Evolutionary conservation across 202 grass and related monocot genomes (phyloP), one percentile per base, ranked within the genome.

Genomic region (Dendrocalamus latiflorus): DNA sequence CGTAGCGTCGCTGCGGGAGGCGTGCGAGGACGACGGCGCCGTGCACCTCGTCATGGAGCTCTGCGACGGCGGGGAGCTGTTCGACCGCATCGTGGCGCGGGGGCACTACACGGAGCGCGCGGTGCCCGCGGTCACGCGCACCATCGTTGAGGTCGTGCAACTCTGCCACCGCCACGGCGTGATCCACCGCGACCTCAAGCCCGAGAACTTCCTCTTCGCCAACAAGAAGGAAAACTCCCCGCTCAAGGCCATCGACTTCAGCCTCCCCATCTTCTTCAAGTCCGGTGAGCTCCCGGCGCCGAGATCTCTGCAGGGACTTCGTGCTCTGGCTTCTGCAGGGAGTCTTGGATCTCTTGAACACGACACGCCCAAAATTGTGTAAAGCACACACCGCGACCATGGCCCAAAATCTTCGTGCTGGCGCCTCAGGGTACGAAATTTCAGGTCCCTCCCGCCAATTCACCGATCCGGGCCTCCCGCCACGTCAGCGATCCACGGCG

Each of bases 11-110:
- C 87, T 99, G 62, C 86, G 85, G 41, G 91, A 89, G 50, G 83
- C 93, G 5, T 99, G 89, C 77, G 93, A 96, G 89, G 96, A 99
- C 70, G 83, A 87, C 0, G 72, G 84, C 54, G 93, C 93, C 67
- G 93, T 99, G 76, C 96, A 99, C 75, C 93, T 99, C 60, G 89
- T 94, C 74, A 99, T 99, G 96, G 96, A 99, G 81, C 93, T 99
- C 64, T 99, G 91, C 74, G 91, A 92, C 43, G 96, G 96, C 8
- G 96, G 96, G 6, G 93, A 99, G 78, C 81, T 99, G 20, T 99
- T 99, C 66, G 96, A 99, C 70, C 91, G 93, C 33, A 99, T 99
- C 85, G 81, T 99, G 1, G 91, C 91, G 1, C 48, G 84, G 71
- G 96, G 96, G 0, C 93, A 94, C 51, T 99, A 96, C 70, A 94